These are phyloP conservation scores for Fusarium torreyae DNA, from an alignment of 2,329 filamentous ascomycete genomes.

Conservation along the genomic window DNA sequence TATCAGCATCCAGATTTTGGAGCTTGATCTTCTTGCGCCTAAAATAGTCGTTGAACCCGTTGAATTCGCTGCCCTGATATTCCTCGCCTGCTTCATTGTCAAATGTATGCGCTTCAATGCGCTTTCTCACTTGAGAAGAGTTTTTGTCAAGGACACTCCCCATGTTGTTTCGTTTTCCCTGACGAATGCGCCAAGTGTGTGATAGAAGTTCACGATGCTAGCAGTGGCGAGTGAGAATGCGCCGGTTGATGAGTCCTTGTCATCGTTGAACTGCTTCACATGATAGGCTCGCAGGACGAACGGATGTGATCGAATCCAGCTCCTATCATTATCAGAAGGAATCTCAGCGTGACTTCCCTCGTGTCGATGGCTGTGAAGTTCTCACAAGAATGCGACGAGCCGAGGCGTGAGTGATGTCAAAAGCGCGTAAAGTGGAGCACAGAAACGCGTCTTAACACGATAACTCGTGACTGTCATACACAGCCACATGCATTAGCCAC, in stretches of 20 bases:
- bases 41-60: conserved; percentile 93
- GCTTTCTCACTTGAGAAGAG: conserved; percentile 73
- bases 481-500: conserved; percentile 45
- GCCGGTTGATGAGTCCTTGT: conserved; percentile 5
- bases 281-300: neutral
- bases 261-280: conserved; percentile 18
- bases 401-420: conserved; percentile 24
- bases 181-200: neutral
- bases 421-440: conserved; percentile 57
- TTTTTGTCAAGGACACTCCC: conserved; percentile 74
- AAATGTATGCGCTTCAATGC: conserved; percentile 78
- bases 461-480: conserved; percentile 55
- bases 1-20: conserved; percentile 90
- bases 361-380: conserved; percentile 10
- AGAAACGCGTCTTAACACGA: conserved; percentile 55
- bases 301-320: neutral
- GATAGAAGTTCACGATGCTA: conserved; percentile 17
- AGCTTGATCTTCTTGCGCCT: conserved; percentile 96
- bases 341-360: neutral
- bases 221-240: conserved; percentile 12
- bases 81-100: conserved; percentile 89
- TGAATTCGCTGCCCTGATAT: conserved; percentile 88
- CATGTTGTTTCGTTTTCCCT: conserved; percentile 60
- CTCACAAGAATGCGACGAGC: neutral
- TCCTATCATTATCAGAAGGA: neutral